Conservation (phyloP, 768 basidiomycete genomes). For the Pisolithus marmoratus region DNA sequence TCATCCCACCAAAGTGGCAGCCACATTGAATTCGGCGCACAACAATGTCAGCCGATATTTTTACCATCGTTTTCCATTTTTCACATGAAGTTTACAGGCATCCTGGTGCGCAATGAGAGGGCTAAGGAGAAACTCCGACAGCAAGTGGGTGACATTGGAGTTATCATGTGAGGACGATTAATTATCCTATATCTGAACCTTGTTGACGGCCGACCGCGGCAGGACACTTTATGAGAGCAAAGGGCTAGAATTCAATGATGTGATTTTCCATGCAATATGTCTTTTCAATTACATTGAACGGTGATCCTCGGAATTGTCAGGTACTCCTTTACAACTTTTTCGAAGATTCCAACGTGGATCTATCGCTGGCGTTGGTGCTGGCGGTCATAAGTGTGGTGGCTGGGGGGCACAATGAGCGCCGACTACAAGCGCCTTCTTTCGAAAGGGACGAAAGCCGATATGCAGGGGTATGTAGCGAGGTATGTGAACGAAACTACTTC, state of each 20-base stretch:
- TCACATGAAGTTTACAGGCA: neutral
- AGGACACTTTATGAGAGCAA: constrained; percentile 11
- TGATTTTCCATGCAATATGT: neutral
- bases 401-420: constrained; percentile 6
- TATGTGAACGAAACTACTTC: constrained; percentile 15
- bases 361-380: constrained; percentile 55
- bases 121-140: neutral
- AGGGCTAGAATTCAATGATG: constrained; percentile 6
- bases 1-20: constrained; percentile 31
- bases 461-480: constrained; percentile 55
- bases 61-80: neutral
- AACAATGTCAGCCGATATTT: neutral
- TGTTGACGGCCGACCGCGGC: neutral
- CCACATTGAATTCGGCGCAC: constrained; percentile 3
- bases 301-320: constrained; percentile 26
- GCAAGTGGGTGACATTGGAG: neutral
- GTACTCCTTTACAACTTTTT: constrained; percentile 76
- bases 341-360: constrained; percentile 48
- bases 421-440: constrained; percentile 38
- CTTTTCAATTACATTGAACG: neutral
- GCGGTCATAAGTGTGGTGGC: constrained; percentile 30
- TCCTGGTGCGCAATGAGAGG: neutral
- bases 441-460: constrained; percentile 40
- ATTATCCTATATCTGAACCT: neutral
- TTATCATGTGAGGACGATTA: neutral